Conservation (phyloP, 2,329 filamentous ascomycete species). For the Diaporthe longicolla region DNA sequence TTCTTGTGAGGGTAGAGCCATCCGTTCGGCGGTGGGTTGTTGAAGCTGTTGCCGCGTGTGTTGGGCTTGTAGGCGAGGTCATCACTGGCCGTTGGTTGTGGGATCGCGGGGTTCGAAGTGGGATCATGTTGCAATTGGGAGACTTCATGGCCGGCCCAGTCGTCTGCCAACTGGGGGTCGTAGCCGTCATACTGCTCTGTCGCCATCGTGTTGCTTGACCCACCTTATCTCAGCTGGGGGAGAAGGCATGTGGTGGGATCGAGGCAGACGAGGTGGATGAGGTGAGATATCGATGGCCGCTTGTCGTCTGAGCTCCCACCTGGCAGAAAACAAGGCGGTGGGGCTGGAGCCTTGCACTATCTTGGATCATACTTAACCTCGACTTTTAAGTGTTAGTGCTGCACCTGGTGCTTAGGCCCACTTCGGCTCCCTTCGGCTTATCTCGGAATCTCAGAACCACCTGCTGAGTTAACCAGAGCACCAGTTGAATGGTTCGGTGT, state of each 20-base stretch:
- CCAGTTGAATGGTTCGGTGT: not conserved
- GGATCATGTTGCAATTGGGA: constrained; percentile 6
- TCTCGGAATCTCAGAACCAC: not conserved
- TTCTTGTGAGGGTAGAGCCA: constrained; percentile 42
- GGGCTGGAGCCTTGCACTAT: not conserved
- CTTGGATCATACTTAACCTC: rapidly evolving
- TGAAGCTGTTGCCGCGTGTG: constrained; percentile 28
- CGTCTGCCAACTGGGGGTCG: constrained; percentile 5
- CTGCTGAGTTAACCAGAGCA: constrained; percentile 15
- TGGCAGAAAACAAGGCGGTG: constrained; percentile 23
- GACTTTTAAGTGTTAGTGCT: not conserved
- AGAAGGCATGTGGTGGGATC: not conserved
- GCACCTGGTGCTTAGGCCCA: not conserved
- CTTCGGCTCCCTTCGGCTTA: not conserved
- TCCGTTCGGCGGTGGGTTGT: constrained; percentile 34
- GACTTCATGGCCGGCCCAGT: not conserved
- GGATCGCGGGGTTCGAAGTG: not conserved
- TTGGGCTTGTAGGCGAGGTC: constrained; percentile 35
- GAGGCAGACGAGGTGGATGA: not conserved
- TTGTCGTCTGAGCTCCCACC: constrained; percentile 17
- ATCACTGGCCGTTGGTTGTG: not conserved
- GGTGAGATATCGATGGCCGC: constrained; percentile 2
- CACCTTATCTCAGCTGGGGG: constrained; percentile 16
- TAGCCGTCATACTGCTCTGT: not conserved
- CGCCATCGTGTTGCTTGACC: constrained; percentile 13